Conservation (phyloP, 108 stramenopile species). For the Epipyxis sp. region DNA sequence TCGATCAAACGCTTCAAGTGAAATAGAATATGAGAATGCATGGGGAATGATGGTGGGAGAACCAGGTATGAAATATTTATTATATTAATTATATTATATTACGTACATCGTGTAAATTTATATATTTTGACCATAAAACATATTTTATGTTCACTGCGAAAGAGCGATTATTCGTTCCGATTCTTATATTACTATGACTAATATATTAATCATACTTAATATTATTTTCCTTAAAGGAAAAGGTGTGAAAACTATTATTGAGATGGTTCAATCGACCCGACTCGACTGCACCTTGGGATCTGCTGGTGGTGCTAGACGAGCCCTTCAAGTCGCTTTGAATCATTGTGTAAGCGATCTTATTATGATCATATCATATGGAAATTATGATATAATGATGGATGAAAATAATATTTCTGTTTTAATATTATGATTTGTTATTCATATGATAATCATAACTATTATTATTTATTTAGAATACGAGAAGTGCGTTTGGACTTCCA, state of each 20-base stretch:
- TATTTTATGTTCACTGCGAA: no score
- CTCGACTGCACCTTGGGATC: constrained; percentile 40
- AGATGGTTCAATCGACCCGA: constrained; percentile 41
- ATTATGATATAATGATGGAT: no score
- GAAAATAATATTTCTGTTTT: no score
- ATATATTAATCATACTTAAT: no score
- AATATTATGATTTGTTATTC: neutral
- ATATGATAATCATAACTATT: neutral
- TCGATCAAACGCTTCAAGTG: constrained; percentile 40
- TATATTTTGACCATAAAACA: no score
- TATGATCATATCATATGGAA: no score
- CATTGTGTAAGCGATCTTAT: neutral
- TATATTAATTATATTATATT: no score
- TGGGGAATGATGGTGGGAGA: constrained; percentile 24
- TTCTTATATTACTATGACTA: no score
- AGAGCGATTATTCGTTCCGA: no score
- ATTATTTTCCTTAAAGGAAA: no score
- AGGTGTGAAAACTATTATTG: constrained; percentile 41
- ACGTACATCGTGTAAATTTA: no score
- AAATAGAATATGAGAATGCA: constrained; percentile 43
- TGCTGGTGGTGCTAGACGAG: constrained; percentile 30
- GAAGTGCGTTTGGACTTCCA: constrained; percentile 24
- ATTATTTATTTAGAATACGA: neutral
- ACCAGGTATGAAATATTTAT: no score
- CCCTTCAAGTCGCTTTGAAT: constrained; percentile 20